Percentiles rank a stretch among this genome's conserved stretches.
phyloP scores from a whole-genome alignment of 805 yeast species.

The Cyberlindnera petersonii region DNA sequence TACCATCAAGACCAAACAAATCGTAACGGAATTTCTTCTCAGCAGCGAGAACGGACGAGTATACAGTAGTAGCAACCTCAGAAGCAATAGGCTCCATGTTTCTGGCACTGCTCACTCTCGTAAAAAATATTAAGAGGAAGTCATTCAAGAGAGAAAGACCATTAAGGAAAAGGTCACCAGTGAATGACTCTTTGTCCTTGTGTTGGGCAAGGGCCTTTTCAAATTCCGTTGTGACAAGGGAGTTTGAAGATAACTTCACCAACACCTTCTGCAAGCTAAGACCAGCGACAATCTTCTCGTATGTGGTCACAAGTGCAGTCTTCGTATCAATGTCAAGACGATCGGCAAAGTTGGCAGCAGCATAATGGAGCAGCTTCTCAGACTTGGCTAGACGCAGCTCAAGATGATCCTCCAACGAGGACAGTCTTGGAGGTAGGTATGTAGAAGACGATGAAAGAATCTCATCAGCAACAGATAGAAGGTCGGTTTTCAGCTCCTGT shows the following conservation, averaged over 20 bases:
- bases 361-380: slow-evolving; percentile 42
- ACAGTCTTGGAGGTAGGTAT: slow-evolving; percentile 51
- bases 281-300: slow-evolving; percentile 48
- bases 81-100: slow-evolving; percentile 21
- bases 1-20: slow-evolving; percentile 31
- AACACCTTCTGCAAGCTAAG: slow-evolving; percentile 12
- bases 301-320: slow-evolving; percentile 35
- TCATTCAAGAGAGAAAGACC: slow-evolving; percentile 27
- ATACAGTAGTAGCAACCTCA: slow-evolving; percentile 26
- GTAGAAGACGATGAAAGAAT: slow-evolving; percentile 52
- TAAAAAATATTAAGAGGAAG: slow-evolving; percentile 26
- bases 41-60: slow-evolving; percentile 33
- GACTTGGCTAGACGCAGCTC: slow-evolving; percentile 43
- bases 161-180: slow-evolving; percentile 24
- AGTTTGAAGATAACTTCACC: slow-evolving; percentile 5
- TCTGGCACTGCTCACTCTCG: slow-evolving; percentile 12
- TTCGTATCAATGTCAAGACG: slow-evolving; percentile 33
- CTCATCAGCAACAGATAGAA: slow-evolving; percentile 48
- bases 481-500: slow-evolving; percentile 47
- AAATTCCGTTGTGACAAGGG: slow-evolving; percentile 3
- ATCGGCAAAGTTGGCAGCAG: slow-evolving; percentile 41
- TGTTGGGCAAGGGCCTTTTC: slow-evolving; percentile 8
- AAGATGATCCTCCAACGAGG: slow-evolving; percentile 50
- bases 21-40: slow-evolving; percentile 37
- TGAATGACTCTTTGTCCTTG: slow-evolving; percentile 17